Evolutionary conservation across 139 green algal species (phyloP).

Genomic region (Trebouxia sp.): DNA sequence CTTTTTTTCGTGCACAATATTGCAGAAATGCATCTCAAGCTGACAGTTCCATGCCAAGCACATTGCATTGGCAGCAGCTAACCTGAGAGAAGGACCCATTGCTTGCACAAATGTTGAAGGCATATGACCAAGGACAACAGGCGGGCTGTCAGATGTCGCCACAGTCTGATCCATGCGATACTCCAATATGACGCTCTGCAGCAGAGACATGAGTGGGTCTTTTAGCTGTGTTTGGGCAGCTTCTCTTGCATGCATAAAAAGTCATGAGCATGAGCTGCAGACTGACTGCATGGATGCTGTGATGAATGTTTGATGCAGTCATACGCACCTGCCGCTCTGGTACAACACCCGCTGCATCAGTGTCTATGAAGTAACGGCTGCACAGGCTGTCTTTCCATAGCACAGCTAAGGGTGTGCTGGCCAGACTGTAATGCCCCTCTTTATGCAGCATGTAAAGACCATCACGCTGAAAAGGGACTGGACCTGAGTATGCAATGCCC

Average conservation of each 20-base stretch:
- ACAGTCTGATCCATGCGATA: constrained; percentile 67
- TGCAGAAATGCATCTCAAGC: no score
- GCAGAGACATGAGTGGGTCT: not conserved
- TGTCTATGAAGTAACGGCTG: constrained; percentile 73
- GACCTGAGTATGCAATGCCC: constrained; percentile 9
- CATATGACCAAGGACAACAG: constrained; percentile 76
- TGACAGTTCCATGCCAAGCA: no score
- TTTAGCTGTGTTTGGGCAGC: not conserved
- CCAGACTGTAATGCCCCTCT: constrained; percentile 76
- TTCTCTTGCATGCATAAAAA: not conserved
- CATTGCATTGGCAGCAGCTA: not conserved
- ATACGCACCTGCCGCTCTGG: constrained; percentile 6
- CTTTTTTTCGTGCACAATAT: no score
- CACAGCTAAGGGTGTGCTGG: constrained; percentile 74
- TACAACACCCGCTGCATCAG: constrained; percentile 42
- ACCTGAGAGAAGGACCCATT: constrained; percentile 28
- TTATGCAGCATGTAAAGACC: constrained; percentile 81
- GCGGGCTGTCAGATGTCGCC: constrained; percentile 74
- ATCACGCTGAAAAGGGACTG: constrained; percentile 67
- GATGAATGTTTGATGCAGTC: not conserved
- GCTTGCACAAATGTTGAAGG: constrained; percentile 42
- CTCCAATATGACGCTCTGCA: constrained; percentile 60
- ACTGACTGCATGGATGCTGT: not conserved
- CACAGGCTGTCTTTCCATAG: constrained; percentile 90
- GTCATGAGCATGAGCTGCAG: not conserved